Conservation (phyloP, 2,329 filamentous ascomycete species). For the Apiospora kogelbergensis region DNA sequence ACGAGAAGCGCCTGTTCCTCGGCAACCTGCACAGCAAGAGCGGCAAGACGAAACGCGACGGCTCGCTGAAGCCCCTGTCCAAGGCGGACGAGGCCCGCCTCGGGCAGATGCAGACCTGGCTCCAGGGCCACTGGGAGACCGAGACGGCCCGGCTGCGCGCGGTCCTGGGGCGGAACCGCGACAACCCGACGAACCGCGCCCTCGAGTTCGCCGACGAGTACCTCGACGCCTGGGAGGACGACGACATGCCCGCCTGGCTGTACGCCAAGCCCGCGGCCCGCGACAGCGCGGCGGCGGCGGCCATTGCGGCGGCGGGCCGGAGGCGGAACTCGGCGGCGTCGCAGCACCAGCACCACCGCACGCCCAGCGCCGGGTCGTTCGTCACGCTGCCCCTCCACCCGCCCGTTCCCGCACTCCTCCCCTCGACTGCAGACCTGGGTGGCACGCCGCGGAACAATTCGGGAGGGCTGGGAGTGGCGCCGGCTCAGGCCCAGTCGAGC, state of each 20-base stretch:
- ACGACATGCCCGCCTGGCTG: slow-evolving; percentile 24
- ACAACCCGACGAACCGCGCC: slow-evolving; percentile 17
- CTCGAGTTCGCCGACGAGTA: slow-evolving; percentile 26
- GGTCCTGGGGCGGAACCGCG: slow-evolving; percentile 24
- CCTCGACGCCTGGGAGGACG: slow-evolving; percentile 29
- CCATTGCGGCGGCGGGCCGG: neutral
- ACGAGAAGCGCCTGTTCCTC: slow-evolving; percentile 25
- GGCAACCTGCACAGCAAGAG: slow-evolving; percentile 14
- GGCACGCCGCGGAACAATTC: neutral
- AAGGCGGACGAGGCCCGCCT: slow-evolving; percentile 27
- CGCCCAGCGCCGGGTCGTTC: neutral
- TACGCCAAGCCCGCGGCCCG: neutral
- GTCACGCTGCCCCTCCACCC: neutral
- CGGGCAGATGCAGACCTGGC: slow-evolving; percentile 23
- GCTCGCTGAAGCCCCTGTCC: slow-evolving; percentile 18
- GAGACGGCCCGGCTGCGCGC: slow-evolving; percentile 23
- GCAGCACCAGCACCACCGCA: neutral
- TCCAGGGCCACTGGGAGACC: slow-evolving; percentile 26
- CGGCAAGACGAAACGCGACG: slow-evolving; percentile 15
- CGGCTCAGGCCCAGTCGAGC: neutral
- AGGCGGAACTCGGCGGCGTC: neutral
- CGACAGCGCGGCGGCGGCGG: neutral
- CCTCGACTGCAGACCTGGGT: neutral
- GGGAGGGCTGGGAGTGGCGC: neutral
- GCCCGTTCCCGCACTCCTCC: neutral